Percentiles rank a stretch among this genome's conserved stretches.
phyloP scores from a whole-genome alignment of 805 yeast genomes.

The Candida takata region DNA sequence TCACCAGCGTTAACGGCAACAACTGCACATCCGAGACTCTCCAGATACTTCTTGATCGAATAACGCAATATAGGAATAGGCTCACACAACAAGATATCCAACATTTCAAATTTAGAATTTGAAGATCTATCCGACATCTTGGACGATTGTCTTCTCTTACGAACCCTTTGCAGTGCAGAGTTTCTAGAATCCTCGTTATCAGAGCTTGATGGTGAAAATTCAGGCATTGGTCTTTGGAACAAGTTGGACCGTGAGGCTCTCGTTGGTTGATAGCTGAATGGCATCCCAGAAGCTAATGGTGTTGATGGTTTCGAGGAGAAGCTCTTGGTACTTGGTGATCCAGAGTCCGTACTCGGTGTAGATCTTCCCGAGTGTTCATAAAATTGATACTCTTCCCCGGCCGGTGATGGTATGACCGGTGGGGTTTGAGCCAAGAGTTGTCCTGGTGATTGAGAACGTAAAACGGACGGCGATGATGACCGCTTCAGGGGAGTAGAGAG shows the following conservation, averaged over 20 bases:
- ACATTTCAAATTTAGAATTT: conserved; percentile 22
- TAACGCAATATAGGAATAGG: conserved; percentile 79
- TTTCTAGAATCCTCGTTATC: conserved; percentile 55
- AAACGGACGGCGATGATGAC: conserved; percentile 37
- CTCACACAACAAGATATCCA: conserved; percentile 78
- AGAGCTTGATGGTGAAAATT: conserved; percentile 47
- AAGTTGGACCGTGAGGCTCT: conserved; percentile 17
- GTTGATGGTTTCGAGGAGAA: conserved; percentile 17
- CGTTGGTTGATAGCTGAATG: conserved; percentile 9
- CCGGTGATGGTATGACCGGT: conserved; percentile 16
- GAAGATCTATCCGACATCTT: conserved; percentile 21
- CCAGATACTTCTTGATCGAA: conserved; percentile 56
- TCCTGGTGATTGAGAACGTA: conserved; percentile 3
- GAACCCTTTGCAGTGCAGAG: conserved; percentile 45
- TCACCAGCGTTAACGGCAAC: conserved; percentile 74
- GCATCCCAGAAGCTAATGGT: conserved; percentile 10
- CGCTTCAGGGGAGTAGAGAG: conserved; percentile 36
- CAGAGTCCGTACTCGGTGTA: conserved; percentile 27
- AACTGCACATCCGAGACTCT: conserved; percentile 70
- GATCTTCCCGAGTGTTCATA: conserved; percentile 27
- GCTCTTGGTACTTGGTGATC: conserved; percentile 19
- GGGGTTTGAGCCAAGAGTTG: conserved; percentile 1
- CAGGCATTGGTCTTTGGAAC: conserved; percentile 24
- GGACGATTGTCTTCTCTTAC: conserved; percentile 48
- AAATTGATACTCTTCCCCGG: conserved; percentile 24